A percentile compares a stretch with the other conserved stretches of the same genome.
These are phyloP conservation scores for Microcos paniculata DNA, from an alignment of 345 rosid species.

Conservation along the genomic window DNA sequence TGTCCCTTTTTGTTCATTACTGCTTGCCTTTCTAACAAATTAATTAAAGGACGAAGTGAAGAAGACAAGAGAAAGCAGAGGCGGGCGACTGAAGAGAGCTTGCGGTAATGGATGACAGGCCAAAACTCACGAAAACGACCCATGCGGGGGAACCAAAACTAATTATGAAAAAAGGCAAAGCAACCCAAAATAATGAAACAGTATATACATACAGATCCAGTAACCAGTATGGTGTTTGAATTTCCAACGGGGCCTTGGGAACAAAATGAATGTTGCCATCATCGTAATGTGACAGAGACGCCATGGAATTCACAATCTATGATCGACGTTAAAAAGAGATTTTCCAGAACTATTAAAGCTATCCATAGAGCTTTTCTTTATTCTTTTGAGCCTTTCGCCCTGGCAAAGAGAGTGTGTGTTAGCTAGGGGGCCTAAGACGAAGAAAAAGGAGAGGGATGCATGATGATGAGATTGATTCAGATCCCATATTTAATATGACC, in stretches of 20 bases:
- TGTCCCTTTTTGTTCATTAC: not conserved
- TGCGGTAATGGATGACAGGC: slow-evolving; percentile 10
- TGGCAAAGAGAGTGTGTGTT: not conserved
- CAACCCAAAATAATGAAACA: not conserved
- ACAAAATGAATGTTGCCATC: too few relatives aligned
- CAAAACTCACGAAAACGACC: slow-evolving; percentile 8
- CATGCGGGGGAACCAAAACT: not conserved
- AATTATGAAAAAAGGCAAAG: not conserved
- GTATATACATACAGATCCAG: too few relatives aligned
- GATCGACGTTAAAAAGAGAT: not conserved
- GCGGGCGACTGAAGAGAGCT: not conserved
- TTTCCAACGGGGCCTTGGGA: not conserved
- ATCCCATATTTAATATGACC: not conserved
- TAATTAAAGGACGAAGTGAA: not conserved
- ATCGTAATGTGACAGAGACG: too few relatives aligned
- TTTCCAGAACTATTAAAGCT: not conserved
- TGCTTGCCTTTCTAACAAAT: not conserved
- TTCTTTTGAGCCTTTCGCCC: not conserved
- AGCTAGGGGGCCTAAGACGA: not conserved
- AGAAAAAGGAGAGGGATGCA: not conserved
- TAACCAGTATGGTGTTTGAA: not conserved
- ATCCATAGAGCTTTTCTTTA: not conserved
- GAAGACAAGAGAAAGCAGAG: slow-evolving; percentile 1
- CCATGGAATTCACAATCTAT: not conserved
- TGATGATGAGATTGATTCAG: not conserved